Percentiles rank a stretch among this genome's conserved stretches.
Conservation (phyloP, 2,329 filamentous ascomycete genomes). For the Diplodia mutila region DNA sequence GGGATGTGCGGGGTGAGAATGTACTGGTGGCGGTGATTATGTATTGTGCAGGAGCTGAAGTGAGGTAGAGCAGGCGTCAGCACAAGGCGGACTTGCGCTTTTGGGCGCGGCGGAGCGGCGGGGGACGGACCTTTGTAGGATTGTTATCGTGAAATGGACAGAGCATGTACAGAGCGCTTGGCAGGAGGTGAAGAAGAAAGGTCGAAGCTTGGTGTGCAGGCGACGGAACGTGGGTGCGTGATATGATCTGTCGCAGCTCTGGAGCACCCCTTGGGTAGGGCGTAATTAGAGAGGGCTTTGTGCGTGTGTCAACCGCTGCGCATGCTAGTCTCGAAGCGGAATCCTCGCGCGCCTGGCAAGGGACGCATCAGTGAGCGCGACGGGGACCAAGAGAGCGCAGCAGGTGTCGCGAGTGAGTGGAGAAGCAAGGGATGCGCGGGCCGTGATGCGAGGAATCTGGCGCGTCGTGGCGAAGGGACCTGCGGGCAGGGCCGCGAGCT, state of each 20-base stretch:
- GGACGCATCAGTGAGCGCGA: conserved; percentile 43
- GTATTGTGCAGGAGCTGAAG: conserved; percentile 31
- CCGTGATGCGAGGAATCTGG: conserved; percentile 26
- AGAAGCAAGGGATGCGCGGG: conserved; percentile 25
- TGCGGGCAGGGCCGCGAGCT: conserved; percentile 11
- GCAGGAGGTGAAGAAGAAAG: conserved; percentile 26
- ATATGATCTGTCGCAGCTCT: conserved; percentile 33
- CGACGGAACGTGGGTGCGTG: conserved; percentile 32
- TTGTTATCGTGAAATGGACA: conserved; percentile 20
- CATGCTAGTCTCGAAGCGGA: conserved; percentile 46
- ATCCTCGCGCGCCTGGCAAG: conserved; percentile 43
- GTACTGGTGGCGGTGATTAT: conserved; percentile 29
- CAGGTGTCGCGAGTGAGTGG: conserved; percentile 36
- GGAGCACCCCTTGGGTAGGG: conserved; percentile 36
- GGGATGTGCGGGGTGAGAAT: conserved; percentile 15
- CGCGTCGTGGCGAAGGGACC: conserved; percentile 26
- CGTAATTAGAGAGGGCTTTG: conserved; percentile 35
- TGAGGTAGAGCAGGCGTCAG: conserved; percentile 43
- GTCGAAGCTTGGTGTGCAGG: conserved; percentile 9
- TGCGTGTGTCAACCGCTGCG: conserved; percentile 39
- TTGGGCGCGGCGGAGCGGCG: conserved; percentile 19
- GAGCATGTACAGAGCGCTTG: conserved; percentile 26
- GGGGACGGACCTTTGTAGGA: conserved; percentile 25
- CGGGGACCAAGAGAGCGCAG: conserved; percentile 27
- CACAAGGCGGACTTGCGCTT: conserved; percentile 27